Base-by-base conservation (phyloP, 345 rosid genomes). In the Eucalyptus tenuipes region DNA sequence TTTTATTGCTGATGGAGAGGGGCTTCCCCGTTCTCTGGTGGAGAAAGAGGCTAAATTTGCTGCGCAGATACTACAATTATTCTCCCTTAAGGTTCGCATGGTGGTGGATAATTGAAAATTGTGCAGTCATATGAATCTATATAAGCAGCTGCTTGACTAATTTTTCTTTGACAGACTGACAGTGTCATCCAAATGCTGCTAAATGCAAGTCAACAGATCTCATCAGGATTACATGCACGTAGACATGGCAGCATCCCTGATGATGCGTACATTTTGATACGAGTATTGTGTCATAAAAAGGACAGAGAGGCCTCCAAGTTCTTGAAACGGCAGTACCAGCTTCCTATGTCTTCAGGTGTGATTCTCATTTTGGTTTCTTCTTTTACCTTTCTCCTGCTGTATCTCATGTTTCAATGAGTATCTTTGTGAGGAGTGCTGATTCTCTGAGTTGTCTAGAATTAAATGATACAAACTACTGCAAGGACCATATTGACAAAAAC, bases 271-370 rank as follows among this genome's bases (percentile, higher is more conserved):
- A 96, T 95, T 88, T 92, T 98, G 84, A 91, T 98, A 53, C 95
- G 99, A 90, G 95, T 98, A 86, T 93, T 98, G 85, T 96, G 99
- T 95, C 99, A 98, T 95, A 97, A 95, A 94, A 98, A 95, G 91
- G 99, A 98, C 90, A 92, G 95, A 48, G 95, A 91, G 87, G 98
- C 99, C 88, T 98, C 99, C 87, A 95, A 91, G 91, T 98, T 95
- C 92, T 91, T 98, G 55, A 98, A 95, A 91, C 92, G 89, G 82
- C 99, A 97, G 86, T 98, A 96, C 90, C 92, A 98, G 88, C 96
- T 97, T 89, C 99, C 99, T 87, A 95, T 93, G 96, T 96, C 99
- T 86, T 94, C 99, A 97, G 99, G 99, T 98, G 91, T 82, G 33
- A 86, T 50, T 87, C 89, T 47, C 68, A 29, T n/a, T 85, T 9